These are phyloP conservation scores for Coemansia sp. DNA, from an alignment of 192 early-diverging fungal genomes.

Conservation along the genomic window DNA sequence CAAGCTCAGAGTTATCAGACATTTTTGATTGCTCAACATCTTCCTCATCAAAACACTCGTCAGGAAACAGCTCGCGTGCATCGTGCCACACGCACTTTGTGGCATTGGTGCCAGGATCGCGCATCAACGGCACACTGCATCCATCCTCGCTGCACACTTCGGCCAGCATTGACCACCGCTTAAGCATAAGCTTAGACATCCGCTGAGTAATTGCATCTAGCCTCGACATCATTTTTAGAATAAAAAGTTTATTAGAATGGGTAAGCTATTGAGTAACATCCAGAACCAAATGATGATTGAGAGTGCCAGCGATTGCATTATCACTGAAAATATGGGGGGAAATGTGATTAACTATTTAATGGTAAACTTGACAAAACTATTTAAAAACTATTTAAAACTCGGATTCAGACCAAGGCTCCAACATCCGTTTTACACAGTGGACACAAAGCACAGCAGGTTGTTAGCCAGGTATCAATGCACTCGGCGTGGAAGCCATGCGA, in stretches of 20 bases:
- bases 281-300: not conserved
- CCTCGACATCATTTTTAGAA: constrained; percentile 23
- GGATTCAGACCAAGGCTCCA: not conserved
- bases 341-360: not conserved
- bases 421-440: constrained; percentile 43
- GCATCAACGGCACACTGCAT: constrained; percentile 46
- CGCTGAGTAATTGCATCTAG: constrained; percentile 40
- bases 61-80: constrained; percentile 36
- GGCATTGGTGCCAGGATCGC: constrained; percentile 25
- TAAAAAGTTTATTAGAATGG: not conserved
- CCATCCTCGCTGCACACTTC: constrained; percentile 29
- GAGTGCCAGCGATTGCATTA: not conserved
- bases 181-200: constrained; percentile 51
- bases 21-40: not conserved
- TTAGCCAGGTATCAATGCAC: constrained; percentile 54
- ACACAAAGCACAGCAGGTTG: constrained; percentile 30
- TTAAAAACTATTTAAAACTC: not conserved
- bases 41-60: constrained; percentile 19
- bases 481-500: constrained; percentile 38
- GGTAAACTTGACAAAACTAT: not conserved
- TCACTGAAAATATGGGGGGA: not conserved
- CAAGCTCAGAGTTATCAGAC: not conserved
- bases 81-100: constrained; percentile 51
- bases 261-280: not conserved
- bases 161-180: constrained; percentile 51